Conservation (phyloP, 495 filamentous ascomycete genomes). For the Trichoderma erinaceum region DNA sequence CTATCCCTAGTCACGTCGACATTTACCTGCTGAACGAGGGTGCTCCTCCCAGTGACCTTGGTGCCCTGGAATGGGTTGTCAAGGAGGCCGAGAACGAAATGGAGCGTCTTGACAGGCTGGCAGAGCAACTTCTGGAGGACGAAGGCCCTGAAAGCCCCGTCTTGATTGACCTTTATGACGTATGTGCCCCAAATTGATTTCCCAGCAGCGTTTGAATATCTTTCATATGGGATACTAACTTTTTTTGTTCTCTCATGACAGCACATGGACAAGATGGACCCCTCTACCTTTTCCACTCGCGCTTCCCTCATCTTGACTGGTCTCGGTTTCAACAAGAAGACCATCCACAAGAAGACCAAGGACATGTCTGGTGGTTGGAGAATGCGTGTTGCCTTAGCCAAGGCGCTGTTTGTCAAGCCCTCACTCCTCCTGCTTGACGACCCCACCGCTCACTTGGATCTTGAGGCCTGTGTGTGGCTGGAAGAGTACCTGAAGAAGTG, state of each 20-base stretch:
- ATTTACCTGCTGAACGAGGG: constrained; percentile 98
- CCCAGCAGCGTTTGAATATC: neutral
- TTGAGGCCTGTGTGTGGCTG: constrained; percentile 98
- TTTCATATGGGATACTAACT: neutral
- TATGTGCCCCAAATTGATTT: constrained; percentile 38
- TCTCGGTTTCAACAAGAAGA: constrained; percentile 97
- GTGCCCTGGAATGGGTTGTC: constrained; percentile 95
- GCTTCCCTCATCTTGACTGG: constrained; percentile 95
- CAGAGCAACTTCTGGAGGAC: constrained; percentile 85
- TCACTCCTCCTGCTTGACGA: constrained; percentile 94
- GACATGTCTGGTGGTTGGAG: constrained; percentile 99
- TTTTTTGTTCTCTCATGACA: constrained; percentile 27
- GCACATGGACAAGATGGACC: constrained; percentile 99
- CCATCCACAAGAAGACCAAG: constrained; percentile 98
- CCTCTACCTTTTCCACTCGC: constrained; percentile 97
- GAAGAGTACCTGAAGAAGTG: constrained; percentile 99
- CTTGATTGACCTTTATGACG: constrained; percentile 94
- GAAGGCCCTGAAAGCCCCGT: constrained; percentile 86
- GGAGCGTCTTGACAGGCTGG: constrained; percentile 76
- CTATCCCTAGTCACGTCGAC: constrained; percentile 93
- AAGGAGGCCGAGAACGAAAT: constrained; percentile 92
- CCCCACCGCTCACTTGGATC: constrained; percentile 97
- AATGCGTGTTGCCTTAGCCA: constrained; percentile 97
- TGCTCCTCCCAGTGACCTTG: constrained; percentile 80
- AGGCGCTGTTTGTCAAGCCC: constrained; percentile 97